phyloP scores from a whole-genome alignment of 2,329 filamentous ascomycete species.

The Cladophialophora exuberans region DNA sequence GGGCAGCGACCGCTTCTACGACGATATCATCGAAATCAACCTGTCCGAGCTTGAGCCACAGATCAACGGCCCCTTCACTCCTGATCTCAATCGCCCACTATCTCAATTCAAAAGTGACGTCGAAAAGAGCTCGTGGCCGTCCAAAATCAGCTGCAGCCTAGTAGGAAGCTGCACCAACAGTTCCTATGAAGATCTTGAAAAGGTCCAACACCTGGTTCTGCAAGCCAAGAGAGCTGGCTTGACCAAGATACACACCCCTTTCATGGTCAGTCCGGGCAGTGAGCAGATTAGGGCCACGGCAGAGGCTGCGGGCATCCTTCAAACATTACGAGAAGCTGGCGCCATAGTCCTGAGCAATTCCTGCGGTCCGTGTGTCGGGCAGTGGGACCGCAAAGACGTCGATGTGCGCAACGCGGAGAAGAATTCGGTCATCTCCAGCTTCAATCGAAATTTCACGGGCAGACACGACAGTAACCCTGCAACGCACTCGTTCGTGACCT shows the following conservation, averaged over 20 bases:
- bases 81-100: slow-evolving; percentile 95
- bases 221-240: slow-evolving; percentile 90
- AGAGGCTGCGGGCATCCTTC: slow-evolving; percentile 82
- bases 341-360: slow-evolving; percentile 94
- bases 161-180: slow-evolving; percentile 99
- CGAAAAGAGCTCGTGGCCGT: slow-evolving; percentile 93
- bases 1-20: slow-evolving; percentile 91
- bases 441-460: slow-evolving; percentile 99
- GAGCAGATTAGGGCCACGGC: slow-evolving; percentile 97
- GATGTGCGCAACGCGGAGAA: slow-evolving; percentile 93
- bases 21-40: slow-evolving; percentile 95
- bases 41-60: slow-evolving; percentile 93
- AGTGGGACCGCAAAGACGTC: slow-evolving; percentile 98
- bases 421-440: slow-evolving; percentile 97
- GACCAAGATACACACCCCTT: slow-evolving; percentile 90
- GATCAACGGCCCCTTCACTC: slow-evolving; percentile 98
- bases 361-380: slow-evolving; percentile 86
- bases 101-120: slow-evolving; percentile 96
- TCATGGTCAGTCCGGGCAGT: slow-evolving; percentile 93
- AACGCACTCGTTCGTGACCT: slow-evolving; percentile 91
- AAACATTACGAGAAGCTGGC: slow-evolving; percentile 95
- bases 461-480: slow-evolving; percentile 96
- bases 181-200: slow-evolving; percentile 86
- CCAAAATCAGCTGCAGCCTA: slow-evolving; percentile 93
- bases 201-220: slow-evolving; percentile 85